These are phyloP conservation scores for Fusarium protoensiforme DNA, from an alignment of 2,329 filamentous ascomycete genomes.

Conservation along the genomic window DNA sequence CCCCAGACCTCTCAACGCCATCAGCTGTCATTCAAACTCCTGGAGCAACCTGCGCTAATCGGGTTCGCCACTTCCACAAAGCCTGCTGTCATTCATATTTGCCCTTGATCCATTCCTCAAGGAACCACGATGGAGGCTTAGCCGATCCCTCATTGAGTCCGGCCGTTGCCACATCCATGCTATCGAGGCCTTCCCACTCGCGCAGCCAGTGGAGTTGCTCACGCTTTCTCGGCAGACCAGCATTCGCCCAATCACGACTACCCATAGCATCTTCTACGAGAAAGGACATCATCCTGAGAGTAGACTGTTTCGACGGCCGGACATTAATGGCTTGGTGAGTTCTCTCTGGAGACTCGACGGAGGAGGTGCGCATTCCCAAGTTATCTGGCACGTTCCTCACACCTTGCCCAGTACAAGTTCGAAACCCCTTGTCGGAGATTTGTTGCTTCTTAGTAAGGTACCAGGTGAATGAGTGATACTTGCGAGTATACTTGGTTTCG, in stretches of 20 bases:
- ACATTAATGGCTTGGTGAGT: background rate
- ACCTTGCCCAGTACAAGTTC: background rate
- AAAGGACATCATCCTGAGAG: background rate
- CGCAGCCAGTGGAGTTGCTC: slow-evolving; percentile 2
- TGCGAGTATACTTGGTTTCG: background rate
- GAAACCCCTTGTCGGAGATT: background rate
- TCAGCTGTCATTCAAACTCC: no score
- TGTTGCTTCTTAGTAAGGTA: background rate
- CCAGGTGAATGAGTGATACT: background rate
- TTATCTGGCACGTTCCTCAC: background rate
- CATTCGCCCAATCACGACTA: slow-evolving; percentile 5
- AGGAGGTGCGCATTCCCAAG: background rate
- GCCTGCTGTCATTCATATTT: background rate
- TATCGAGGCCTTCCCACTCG: slow-evolving; percentile 6
- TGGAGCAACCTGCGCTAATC: no score
- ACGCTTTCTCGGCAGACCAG: background rate
- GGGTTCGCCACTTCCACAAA: no score
- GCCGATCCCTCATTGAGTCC: background rate
- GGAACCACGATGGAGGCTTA: background rate
- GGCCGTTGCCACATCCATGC: background rate
- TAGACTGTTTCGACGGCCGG: background rate
- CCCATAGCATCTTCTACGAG: background rate
- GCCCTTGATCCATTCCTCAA: background rate
- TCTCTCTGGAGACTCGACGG: background rate
- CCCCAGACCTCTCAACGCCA: no score